phyloP scores from a whole-genome alignment of 2,329 filamentous ascomycete species.

The Mycosphaerella sp. region DNA sequence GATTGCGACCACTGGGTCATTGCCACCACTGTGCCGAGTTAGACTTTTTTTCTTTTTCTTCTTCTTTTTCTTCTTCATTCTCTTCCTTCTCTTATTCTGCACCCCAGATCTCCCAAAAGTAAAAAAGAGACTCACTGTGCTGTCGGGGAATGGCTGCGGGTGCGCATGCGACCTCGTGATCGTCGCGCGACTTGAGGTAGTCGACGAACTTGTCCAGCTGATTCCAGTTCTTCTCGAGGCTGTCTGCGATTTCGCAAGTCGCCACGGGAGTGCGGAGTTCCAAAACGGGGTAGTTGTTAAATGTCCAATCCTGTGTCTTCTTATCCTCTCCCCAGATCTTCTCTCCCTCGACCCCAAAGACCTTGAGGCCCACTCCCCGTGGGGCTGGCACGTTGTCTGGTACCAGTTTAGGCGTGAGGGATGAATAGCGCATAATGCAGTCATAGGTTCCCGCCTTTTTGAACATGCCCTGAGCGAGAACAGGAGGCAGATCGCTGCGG shows the following conservation, averaged over 20 bases:
- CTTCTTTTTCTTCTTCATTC: no score
- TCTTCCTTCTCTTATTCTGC: no score
- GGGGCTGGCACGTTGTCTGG: slow-evolving; percentile 34
- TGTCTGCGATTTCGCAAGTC: slow-evolving; percentile 33
- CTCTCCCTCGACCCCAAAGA: slow-evolving; percentile 34
- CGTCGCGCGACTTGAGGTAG: slow-evolving; percentile 27
- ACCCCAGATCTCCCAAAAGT: no score
- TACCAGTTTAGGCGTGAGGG: slow-evolving; percentile 34
- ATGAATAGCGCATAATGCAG: slow-evolving; percentile 35
- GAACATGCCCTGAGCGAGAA: slow-evolving; percentile 36
- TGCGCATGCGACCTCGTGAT: slow-evolving; percentile 30
- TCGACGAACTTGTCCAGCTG: slow-evolving; percentile 29
- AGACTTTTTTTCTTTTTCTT: not conserved
- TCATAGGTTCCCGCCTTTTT: slow-evolving; percentile 32
- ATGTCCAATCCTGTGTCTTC: slow-evolving; percentile 33
- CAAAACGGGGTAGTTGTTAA: slow-evolving; percentile 33
- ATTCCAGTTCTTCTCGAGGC: slow-evolving; percentile 33
- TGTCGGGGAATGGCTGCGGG: slow-evolving; percentile 28
- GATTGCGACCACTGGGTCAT: slow-evolving; percentile 33
- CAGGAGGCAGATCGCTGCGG: slow-evolving; percentile 30
- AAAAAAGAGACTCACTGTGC: slow-evolving; percentile 20
- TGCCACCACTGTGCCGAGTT: slow-evolving; percentile 24
- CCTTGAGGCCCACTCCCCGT: slow-evolving; percentile 34
- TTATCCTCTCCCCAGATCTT: slow-evolving; percentile 34
- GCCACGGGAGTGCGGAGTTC: slow-evolving; percentile 30